Conservation (phyloP, 768 basidiomycete species). For the Amylocystis lapponica region DNA sequence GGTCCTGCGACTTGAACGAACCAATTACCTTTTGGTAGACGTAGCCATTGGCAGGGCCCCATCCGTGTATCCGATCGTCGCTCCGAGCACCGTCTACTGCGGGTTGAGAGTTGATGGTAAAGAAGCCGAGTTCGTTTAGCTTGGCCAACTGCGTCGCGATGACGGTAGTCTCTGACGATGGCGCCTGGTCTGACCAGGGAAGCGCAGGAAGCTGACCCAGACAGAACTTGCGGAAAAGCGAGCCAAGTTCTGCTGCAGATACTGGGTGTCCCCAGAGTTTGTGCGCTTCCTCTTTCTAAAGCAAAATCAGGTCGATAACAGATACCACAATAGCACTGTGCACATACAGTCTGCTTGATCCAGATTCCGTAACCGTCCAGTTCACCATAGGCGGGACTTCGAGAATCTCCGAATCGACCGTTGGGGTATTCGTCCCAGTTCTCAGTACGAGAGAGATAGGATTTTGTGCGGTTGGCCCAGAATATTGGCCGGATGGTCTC, state of each 20-base stretch:
- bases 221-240: constrained; percentile 85
- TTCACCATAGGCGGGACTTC: constrained; percentile 97
- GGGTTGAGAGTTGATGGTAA: constrained; percentile 97
- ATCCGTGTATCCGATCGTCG: constrained; percentile 81
- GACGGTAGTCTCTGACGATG: constrained; percentile 74
- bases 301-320: neutral
- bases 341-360: constrained; percentile 78
- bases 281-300: constrained; percentile 79
- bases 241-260: constrained; percentile 54
- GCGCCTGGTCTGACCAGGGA: constrained; percentile 93
- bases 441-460: constrained; percentile 92
- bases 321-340: neutral
- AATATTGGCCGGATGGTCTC: constrained; percentile 97
- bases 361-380: constrained; percentile 94
- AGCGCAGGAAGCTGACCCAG: constrained; percentile 63
- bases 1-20: too few species aligned
- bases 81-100: constrained; percentile 88
- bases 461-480: constrained; percentile 96
- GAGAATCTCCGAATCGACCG: constrained; percentile 95
- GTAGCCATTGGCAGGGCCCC: constrained; percentile 92
- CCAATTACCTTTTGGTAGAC: constrained; percentile 87
- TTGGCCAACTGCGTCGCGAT: constrained; percentile 75
- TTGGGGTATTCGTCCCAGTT: constrained; percentile 99
- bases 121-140: constrained; percentile 88
- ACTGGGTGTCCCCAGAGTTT: constrained; percentile 85